These are phyloP conservation scores for Russula foetens DNA, from an alignment of 768 basidiomycete species.

Conservation along the genomic window DNA sequence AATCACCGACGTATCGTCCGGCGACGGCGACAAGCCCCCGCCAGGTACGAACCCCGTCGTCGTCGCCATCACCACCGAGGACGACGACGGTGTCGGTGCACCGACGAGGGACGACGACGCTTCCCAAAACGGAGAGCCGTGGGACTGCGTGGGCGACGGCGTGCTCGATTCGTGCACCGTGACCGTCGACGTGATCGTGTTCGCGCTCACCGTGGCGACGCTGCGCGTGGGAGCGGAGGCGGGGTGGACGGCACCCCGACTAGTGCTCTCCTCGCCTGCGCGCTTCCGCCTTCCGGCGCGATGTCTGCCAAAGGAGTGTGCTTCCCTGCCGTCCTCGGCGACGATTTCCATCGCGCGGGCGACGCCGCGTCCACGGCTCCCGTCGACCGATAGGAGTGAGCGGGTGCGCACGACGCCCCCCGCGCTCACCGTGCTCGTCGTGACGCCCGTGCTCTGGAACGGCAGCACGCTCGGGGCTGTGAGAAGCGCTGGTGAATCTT, in stretches of 20 bases:
- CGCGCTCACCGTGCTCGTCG: constrained; percentile 18
- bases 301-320: not conserved
- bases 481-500: constrained; percentile 15
- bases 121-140: not conserved
- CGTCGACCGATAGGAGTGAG: constrained; percentile 11
- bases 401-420: constrained; percentile 19
- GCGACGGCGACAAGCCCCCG: not conserved
- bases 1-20: not conserved
- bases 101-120: too few species aligned
- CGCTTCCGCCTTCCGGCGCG: not conserved
- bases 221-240: not conserved
- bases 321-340: not conserved
- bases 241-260: not conserved
- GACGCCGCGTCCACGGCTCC: constrained; percentile 17
- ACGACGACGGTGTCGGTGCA: too few species aligned
- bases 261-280: not conserved
- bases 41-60: not conserved
- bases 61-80: too few species aligned
- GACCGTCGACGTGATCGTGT: constrained; percentile 11
- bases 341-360: constrained; percentile 16
- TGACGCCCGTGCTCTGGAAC: constrained; percentile 15
- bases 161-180: not conserved
- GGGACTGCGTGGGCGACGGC: not conserved
- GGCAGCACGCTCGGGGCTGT: constrained; percentile 16
- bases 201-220: not conserved